These are phyloP conservation scores for Botrytis sinoallii DNA, from an alignment of 2,329 filamentous ascomycete species.

Conservation along the genomic window DNA sequence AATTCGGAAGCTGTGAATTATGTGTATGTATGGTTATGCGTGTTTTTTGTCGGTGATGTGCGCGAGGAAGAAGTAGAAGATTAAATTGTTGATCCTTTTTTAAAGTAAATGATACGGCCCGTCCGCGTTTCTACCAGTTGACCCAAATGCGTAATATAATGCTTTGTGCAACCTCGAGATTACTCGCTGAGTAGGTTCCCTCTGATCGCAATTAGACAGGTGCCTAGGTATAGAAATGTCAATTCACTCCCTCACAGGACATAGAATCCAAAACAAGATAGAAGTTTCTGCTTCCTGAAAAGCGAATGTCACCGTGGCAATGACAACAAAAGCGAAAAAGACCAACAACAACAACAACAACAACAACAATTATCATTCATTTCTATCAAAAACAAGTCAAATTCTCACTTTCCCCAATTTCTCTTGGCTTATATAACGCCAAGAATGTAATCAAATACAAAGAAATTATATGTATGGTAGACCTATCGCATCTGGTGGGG, in stretches of 20 bases:
- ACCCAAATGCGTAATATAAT: neutral
- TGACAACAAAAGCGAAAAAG: neutral
- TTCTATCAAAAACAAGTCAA: neutral
- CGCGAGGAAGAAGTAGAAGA: neutral
- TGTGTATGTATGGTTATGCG: neutral
- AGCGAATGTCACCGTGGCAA: neutral
- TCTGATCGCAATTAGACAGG: neutral
- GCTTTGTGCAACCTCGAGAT: neutral
- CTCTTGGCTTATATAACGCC: neutral
- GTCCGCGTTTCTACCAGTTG: neutral
- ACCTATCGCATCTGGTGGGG: neutral
- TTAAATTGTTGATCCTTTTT: neutral
- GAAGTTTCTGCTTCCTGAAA: neutral
- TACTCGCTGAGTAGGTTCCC: neutral
- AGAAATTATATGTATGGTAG: neutral
- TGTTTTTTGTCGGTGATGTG: neutral
- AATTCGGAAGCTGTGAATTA: no score
- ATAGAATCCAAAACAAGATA: neutral
- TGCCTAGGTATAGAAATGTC: neutral
- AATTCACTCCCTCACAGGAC: neutral
- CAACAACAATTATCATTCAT: neutral
- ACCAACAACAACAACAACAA: neutral
- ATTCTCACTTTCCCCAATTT: neutral
- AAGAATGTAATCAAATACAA: slow-evolving; percentile 4
- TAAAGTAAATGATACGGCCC: neutral